A percentile compares a stretch with the other conserved stretches of the same genome.
phyloP scores from a whole-genome alignment of 331 rosid genomes.

The Acacia pycnantha region DNA sequence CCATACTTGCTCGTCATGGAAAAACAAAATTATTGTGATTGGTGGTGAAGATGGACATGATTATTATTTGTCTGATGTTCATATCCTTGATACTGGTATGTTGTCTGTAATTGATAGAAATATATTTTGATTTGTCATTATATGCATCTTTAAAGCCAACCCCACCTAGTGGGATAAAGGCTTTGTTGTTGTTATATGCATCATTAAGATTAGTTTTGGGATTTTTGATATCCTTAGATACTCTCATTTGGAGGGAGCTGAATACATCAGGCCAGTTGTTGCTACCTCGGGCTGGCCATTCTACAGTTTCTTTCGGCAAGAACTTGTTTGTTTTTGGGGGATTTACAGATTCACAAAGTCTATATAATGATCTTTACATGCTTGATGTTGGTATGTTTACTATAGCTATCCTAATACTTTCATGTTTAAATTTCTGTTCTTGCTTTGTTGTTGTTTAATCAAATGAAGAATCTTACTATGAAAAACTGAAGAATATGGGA shows the following conservation, averaged over 20 bases:
- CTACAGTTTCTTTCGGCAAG: conserved; percentile 83
- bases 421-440: background rate
- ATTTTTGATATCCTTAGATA: conserved; percentile 56
- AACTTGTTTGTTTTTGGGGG: conserved; percentile 95
- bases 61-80: conserved; percentile 94
- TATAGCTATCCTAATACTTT: conserved; percentile 4
- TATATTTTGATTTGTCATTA: background rate
- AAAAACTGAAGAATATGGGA: too few species aligned
- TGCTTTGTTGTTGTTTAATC: conserved; percentile 2
- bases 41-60: conserved; percentile 95
- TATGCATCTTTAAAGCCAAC: too few species aligned
- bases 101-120: conserved; percentile 4
- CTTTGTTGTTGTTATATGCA: conserved; percentile 6
- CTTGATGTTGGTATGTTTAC: conserved; percentile 83
- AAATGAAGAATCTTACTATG: background rate
- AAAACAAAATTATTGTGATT: conserved; percentile 76
- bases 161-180: too few species aligned
- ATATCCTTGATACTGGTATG: conserved; percentile 90
- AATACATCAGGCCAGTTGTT: conserved; percentile 73
- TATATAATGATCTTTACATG: conserved; percentile 82
- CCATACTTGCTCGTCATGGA: conserved; percentile 94
- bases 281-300: conserved; percentile 95
- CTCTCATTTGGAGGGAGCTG: conserved; percentile 90
- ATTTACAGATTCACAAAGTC: conserved; percentile 91
- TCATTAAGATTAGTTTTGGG: conserved; percentile 27